Percentiles rank a stretch among this genome's conserved stretches.
phyloP scores from a whole-genome alignment of 345 rosid genomes.

The Raphanus sativus region DNA sequence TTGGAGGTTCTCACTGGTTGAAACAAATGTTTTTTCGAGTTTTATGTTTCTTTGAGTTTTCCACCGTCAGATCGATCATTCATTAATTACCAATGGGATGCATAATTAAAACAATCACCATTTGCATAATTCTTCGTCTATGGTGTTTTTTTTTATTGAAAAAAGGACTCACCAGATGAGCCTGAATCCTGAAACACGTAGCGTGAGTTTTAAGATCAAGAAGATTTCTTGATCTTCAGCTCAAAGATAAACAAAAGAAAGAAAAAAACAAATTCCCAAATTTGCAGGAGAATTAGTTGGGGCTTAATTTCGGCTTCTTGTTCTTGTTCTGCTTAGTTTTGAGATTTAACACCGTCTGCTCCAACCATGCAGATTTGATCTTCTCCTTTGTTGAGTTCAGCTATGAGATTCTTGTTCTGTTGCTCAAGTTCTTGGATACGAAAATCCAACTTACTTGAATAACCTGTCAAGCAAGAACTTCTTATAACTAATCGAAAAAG shows the following conservation, averaged over 20 bases:
- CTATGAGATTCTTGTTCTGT: not conserved
- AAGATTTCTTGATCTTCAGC: not conserved
- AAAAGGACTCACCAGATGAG: no score
- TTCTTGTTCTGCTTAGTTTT: not conserved
- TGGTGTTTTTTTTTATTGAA: no score
- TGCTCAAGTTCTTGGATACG: not conserved
- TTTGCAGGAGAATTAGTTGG: not conserved
- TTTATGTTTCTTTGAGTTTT: no score
- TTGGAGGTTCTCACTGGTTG: no score
- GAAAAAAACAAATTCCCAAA: not conserved
- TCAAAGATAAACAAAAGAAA: not conserved
- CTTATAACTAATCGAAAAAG: not conserved
- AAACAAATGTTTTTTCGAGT: no score
- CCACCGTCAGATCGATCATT: no score
- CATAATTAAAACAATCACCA: no score
- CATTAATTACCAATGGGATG: no score
- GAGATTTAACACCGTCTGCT: not conserved
- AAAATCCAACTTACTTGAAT: not conserved
- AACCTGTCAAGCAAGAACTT: not conserved
- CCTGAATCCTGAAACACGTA: no score
- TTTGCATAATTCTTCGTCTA: no score
- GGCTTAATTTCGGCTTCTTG: not conserved
- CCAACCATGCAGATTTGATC: not conserved
- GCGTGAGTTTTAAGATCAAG: not conserved
- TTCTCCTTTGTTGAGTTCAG: not conserved